Evolutionary conservation across 371 early-diverging fungal species (phyloP), one percentile per base, ranked within the genome.

Genomic region (Mortierella sp.): DNA sequence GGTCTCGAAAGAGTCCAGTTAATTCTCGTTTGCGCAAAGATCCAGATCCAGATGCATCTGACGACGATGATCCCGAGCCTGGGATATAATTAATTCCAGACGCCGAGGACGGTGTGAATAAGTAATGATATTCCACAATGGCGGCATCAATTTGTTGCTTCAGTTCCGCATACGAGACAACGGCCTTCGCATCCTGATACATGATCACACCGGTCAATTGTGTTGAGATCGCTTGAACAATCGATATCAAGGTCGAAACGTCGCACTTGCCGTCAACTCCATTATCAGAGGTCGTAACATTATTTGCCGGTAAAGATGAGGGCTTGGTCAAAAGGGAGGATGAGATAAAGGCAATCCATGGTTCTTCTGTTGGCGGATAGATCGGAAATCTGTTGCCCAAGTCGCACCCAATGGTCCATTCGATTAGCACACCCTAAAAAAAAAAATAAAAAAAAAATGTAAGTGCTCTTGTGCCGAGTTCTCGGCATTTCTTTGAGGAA

Each of bases 321-420:
- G 37, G 6, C 21, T 56, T 52, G 19, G 57, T 44, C 5, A 76
- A 50, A 24, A 61, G 54, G 9, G 62, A 49, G 0, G 70, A 70
- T 3, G 78, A 76, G 24, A 76, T 57, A 12, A 76, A 65, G 1
- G 78, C 78, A n/a, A 76, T 76, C 78, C 78, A 76, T 6, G 78
- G 78, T 24, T 50, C 31, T 3, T 70, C 70, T 19, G 62, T 50
- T 2, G 78, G 78, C 15, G 65, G 54, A 21, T 65, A 54, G n/a
- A 70, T 57, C 6, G 78, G 62, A 23, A 65, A 61, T 0, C 5
- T 54, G 60, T 58, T 47, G 46, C 51, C 58, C 19, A 76, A 23
- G 30, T 76, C 50, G 43, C 78, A 76, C 26, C 70, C 78, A 2
- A 61, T 47, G 2, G 26, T 65, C 78, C 78, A 76, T 11, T 76